Evolutionary conservation across 2,329 filamentous ascomycete genomes (phyloP).

Genomic region (Exophiala aquamarina): DNA sequence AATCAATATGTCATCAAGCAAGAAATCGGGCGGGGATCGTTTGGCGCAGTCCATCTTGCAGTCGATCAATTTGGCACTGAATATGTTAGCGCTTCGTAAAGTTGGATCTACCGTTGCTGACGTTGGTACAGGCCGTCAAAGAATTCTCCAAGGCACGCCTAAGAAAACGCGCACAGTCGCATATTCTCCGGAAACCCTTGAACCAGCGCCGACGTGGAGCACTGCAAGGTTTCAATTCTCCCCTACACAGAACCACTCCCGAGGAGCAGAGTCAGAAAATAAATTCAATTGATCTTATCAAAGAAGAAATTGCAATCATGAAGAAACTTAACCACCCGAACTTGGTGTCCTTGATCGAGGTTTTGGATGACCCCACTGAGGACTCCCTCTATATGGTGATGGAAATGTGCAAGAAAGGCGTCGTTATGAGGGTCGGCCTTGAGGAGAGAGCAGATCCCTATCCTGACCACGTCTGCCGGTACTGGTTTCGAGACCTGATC

Average conservation of each 20-base stretch:
- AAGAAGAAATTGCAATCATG: conserved; percentile 97
- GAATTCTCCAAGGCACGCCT: conserved; percentile 94
- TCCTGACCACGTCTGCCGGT: conserved; percentile 74
- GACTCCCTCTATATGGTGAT: conserved; percentile 98
- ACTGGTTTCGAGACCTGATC: conserved; percentile 93
- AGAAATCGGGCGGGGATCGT: conserved; percentile 95
- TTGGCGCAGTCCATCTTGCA: conserved; percentile 87
- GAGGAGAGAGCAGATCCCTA: conserved; percentile 81
- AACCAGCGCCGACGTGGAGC: conserved; percentile 52
- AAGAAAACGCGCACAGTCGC: conserved; percentile 85
- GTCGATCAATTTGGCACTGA: conserved; percentile 87
- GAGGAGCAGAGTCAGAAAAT: conserved; percentile 44
- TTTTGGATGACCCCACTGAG: conserved; percentile 90
- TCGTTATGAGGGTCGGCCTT: conserved; percentile 94
- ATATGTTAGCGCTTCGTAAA: conserved; percentile 66
- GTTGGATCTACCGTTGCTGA: conserved; percentile 3
- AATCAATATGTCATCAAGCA: conserved; percentile 94
- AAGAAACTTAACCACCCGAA: conserved; percentile 97
- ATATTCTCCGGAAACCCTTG: conserved; percentile 70
- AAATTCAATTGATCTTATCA: conserved; percentile 80
- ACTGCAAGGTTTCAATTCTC: conserved; percentile 59
- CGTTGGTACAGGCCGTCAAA: conserved; percentile 73
- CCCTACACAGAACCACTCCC: conserved; percentile 59
- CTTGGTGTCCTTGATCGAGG: conserved; percentile 88
- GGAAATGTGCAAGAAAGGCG: conserved; percentile 98